These are phyloP conservation scores for Inonotus obliquus DNA, from an alignment of 1,284 basidiomycete species.

Conservation along the genomic window DNA sequence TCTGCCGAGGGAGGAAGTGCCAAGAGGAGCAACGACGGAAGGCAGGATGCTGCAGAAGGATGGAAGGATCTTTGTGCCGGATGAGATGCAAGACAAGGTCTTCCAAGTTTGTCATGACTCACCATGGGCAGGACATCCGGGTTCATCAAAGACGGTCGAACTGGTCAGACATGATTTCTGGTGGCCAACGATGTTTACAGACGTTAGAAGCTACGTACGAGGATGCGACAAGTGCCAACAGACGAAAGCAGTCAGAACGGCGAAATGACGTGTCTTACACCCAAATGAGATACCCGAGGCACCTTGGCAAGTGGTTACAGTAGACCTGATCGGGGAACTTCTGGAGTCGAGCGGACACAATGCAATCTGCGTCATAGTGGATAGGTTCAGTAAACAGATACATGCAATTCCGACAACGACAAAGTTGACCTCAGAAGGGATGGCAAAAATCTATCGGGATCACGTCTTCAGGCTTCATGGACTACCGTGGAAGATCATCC, in stretches of 20 bases:
- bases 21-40: too few species aligned
- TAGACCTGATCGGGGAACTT: conserved; percentile 22
- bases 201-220: conserved; percentile 13
- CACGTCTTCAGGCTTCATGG: conserved; percentile 21
- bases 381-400: conserved; percentile 17
- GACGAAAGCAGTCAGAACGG: conserved; percentile 9
- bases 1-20: conserved; percentile 7
- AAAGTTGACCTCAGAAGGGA: conserved; percentile 9
- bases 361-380: conserved; percentile 23
- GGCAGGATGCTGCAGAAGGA: too few species aligned
- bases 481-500: conserved; percentile 24
- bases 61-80: conserved; percentile 17
- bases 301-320: not conserved
- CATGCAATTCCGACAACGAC: conserved; percentile 23
- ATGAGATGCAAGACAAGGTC: conserved; percentile 6
- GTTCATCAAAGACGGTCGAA: conserved; percentile 14
- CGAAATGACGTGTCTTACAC: conserved; percentile 9
- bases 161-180: conserved; percentile 11
- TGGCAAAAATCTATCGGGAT: conserved; percentile 18
- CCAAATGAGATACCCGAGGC: not conserved
- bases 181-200: conserved; percentile 19
- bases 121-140: conserved; percentile 17
- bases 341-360: conserved; percentile 14
- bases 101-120: conserved; percentile 14
- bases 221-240: conserved; percentile 16